Conservation (phyloP, 1,284 basidiomycete species). For the Ustilago bromivora region DNA sequence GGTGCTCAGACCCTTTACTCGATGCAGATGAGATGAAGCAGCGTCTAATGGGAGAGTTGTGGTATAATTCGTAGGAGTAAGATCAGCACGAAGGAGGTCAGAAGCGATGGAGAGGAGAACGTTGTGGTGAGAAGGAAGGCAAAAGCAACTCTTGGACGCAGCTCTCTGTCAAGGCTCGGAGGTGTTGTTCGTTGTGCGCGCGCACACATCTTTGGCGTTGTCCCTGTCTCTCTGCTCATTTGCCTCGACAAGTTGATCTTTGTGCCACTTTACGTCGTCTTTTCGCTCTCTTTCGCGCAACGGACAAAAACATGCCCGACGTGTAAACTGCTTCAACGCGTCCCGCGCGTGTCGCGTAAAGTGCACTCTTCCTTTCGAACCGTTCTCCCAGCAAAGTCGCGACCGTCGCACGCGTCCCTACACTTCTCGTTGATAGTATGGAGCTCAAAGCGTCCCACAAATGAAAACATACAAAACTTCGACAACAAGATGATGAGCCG, state of each 20-base stretch:
- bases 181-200: conserved; percentile 14
- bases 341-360: conserved; percentile 46
- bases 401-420: conserved; percentile 1
- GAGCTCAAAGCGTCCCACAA: too few relatives aligned
- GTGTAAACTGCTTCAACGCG: conserved; percentile 47
- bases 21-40: not conserved
- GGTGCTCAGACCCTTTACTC: not conserved
- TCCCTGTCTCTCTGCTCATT: conserved; percentile 74
- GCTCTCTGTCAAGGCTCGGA: not conserved
- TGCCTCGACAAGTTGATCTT: conserved; percentile 68
- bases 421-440: too few relatives aligned
- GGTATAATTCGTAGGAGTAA: not conserved
- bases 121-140: conserved; percentile 65
- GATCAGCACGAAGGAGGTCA: not conserved
- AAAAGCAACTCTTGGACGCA: conserved; percentile 71
- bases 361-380: not conserved
- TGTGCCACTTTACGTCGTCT: not conserved
- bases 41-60: not conserved
- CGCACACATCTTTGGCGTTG: conserved; percentile 58
- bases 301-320: conserved; percentile 21
- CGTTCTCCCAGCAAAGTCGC: conserved; percentile 6
- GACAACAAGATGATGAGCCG: too few relatives aligned
- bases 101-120: conserved; percentile 21
- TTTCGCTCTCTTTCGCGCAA: not conserved
- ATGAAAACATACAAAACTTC: too few relatives aligned